phyloP scores from a whole-genome alignment of 2,329 filamentous ascomycete species.

The Teratosphaeria pseudoeucalypti region DNA sequence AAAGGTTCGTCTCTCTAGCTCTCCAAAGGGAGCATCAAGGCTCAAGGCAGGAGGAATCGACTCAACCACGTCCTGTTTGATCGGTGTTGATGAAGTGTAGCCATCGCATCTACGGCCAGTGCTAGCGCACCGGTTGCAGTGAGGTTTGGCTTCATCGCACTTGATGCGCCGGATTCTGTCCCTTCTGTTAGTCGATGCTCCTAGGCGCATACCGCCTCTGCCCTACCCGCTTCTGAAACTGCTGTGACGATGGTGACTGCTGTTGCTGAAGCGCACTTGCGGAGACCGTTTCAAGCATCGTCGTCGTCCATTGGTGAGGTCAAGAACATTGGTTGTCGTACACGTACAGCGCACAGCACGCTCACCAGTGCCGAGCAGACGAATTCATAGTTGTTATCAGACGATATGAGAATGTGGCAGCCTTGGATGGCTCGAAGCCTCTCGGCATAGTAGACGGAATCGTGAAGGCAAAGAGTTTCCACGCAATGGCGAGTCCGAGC shows the following conservation, averaged over 20 bases:
- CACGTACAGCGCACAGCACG: neutral
- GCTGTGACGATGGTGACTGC: neutral
- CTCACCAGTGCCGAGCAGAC: neutral
- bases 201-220: slow-evolving; percentile 1
- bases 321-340: neutral
- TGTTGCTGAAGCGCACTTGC: neutral
- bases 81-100: slow-evolving; percentile 22
- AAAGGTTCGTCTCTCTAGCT: slow-evolving; percentile 20
- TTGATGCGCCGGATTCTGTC: slow-evolving; percentile 5
- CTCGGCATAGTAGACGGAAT: neutral
- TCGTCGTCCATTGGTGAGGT: neutral
- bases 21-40: slow-evolving; percentile 12
- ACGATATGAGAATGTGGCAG: neutral
- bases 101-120: slow-evolving; percentile 14
- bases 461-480: neutral
- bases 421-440: neutral
- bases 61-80: slow-evolving; percentile 2
- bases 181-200: neutral
- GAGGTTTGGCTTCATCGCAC: slow-evolving; percentile 38
- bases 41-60: slow-evolving; percentile 4
- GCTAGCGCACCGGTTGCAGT: slow-evolving; percentile 43
- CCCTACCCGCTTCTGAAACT: neutral
- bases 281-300: neutral
- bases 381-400: neutral
- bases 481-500: neutral